Evolutionary conservation across 1,284 basidiomycete genomes (phyloP).

Genomic region (Termitomyces sp.): DNA sequence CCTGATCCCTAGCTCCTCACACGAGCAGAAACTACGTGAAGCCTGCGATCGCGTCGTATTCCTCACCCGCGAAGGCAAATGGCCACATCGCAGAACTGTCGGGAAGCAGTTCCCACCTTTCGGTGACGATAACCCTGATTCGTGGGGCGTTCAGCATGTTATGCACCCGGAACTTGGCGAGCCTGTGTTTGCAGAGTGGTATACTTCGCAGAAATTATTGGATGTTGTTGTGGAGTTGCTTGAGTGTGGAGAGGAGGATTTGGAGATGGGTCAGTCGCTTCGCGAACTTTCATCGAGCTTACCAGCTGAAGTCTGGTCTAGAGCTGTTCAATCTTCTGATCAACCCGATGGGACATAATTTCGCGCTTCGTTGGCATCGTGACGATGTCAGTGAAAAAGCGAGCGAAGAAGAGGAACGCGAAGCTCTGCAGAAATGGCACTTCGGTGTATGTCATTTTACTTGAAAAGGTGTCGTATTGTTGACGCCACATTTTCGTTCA

Average conservation of each 20-base stretch:
- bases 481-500: conserved; percentile 21
- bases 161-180: conserved; percentile 73
- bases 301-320: conserved; percentile 21
- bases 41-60: conserved; percentile 52
- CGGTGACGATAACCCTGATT: conserved; percentile 53
- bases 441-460: conserved; percentile 47
- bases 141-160: conserved; percentile 78
- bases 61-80: conserved; percentile 57
- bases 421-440: conserved; percentile 57
- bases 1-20: conserved; percentile 40
- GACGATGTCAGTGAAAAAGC: conserved; percentile 71
- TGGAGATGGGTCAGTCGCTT: conserved; percentile 61
- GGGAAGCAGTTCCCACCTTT: conserved; percentile 83
- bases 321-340: conserved; percentile 80
- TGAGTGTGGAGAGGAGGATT: conserved; percentile 48
- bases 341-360: conserved; percentile 63
- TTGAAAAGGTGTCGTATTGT: background rate
- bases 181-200: conserved; percentile 60
- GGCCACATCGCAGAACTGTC: conserved; percentile 69
- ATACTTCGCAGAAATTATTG: conserved; percentile 55
- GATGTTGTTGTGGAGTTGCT: conserved; percentile 47
- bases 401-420: conserved; percentile 57
- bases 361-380: conserved; percentile 79
- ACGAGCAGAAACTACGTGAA: conserved; percentile 35
- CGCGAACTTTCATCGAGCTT: background rate